Conservation (phyloP, 345 rosid genomes). For the Eucalyptus marginata region DNA sequence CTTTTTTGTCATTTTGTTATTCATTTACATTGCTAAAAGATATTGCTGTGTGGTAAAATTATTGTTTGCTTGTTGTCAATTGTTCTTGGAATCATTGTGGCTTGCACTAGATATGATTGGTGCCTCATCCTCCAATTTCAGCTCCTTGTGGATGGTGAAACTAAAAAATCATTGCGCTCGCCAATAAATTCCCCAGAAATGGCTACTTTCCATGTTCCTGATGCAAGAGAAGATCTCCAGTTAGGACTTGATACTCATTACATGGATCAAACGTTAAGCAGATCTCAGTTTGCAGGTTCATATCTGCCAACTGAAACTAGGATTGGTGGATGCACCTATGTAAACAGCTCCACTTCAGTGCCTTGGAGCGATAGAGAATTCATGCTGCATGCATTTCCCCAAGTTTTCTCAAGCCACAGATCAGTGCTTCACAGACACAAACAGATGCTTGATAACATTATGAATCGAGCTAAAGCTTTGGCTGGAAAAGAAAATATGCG, state of each 20-base stretch:
- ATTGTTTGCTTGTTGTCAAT: background rate
- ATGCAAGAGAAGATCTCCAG: background rate
- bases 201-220: background rate
- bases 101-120: background rate
- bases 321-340: background rate
- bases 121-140: background rate
- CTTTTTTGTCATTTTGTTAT: background rate
- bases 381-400: conserved; percentile 2
- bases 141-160: conserved; percentile 21
- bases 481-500: conserved; percentile 8
- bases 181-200: background rate
- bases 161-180: background rate
- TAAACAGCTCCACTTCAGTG: background rate
- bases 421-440: conserved; percentile 14
- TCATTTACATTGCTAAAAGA: background rate
- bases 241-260: conserved; percentile 1
- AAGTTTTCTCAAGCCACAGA: conserved; percentile 1
- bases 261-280: background rate
- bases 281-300: conserved; percentile 9
- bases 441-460: conserved; percentile 20
- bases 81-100: background rate
- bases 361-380: background rate
- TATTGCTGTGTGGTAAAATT: background rate
- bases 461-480: conserved; percentile 4
- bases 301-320: conserved; percentile 7